Conservation (phyloP, 2,329 filamentous ascomycete genomes). For the Zopfia rhizophila region DNA sequence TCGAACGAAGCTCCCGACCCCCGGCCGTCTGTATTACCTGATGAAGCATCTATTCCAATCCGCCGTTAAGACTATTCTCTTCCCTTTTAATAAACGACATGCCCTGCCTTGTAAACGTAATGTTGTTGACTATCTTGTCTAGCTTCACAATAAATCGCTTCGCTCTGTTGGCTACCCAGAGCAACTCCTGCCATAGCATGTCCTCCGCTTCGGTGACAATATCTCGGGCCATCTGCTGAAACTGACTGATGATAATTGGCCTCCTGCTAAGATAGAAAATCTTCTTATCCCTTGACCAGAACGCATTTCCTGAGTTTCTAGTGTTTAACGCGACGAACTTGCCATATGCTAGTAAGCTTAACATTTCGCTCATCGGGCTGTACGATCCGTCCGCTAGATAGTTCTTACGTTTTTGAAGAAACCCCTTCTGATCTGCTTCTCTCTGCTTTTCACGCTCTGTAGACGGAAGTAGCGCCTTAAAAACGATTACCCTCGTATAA, state of each 20-base stretch:
- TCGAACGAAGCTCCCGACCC: no score
- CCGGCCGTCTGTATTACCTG: no score
- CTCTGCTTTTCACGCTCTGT: conserved; percentile 19
- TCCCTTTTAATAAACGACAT: no score
- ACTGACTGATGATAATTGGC: conserved; percentile 20
- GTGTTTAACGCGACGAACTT: conserved; percentile 27
- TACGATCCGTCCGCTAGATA: conserved; percentile 31
- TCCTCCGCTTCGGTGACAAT: conserved; percentile 20
- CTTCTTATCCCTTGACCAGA: conserved; percentile 26
- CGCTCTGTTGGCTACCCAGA: conserved; percentile 15
- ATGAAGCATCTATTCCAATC: no score
- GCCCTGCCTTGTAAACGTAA: conserved; percentile 25
- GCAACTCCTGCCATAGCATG: conserved; percentile 23
- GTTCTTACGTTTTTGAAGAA: conserved; percentile 18
- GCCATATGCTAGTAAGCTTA: conserved; percentile 32
- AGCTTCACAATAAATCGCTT: conserved; percentile 23
- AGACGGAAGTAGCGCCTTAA: conserved; percentile 27
- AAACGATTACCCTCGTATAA: conserved; percentile 24
- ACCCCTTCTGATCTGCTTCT: conserved; percentile 23
- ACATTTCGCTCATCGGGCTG: conserved; percentile 31
- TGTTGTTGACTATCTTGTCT: conserved; percentile 23
- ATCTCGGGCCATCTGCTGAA: conserved; percentile 21
- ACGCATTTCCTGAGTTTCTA: conserved; percentile 23
- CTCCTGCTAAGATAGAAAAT: conserved; percentile 22
- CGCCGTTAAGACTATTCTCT: no score